A percentile compares a stretch with the other conserved stretches of the same genome.
Conservation (phyloP, 495 filamentous ascomycete species). For the Hyaloscypha hepaticicola region DNA sequence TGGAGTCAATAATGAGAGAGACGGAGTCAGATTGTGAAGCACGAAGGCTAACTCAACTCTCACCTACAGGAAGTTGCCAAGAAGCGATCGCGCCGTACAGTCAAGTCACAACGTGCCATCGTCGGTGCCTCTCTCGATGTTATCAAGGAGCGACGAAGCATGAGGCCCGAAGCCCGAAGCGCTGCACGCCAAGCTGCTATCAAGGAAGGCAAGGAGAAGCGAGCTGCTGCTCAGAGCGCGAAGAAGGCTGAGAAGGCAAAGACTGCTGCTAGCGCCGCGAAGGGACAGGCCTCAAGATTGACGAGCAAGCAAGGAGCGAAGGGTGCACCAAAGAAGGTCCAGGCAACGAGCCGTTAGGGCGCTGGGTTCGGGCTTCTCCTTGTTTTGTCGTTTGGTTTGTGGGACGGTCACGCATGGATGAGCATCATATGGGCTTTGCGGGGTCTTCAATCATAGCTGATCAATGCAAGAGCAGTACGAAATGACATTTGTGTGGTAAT, state of each 20-base stretch:
- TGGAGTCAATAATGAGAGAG: not conserved
- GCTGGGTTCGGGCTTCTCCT: constrained; percentile 15
- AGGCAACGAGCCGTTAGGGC: constrained; percentile 78
- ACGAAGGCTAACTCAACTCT: constrained; percentile 8
- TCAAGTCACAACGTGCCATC: constrained; percentile 98
- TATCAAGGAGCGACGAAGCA: constrained; percentile 96
- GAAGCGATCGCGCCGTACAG: constrained; percentile 96
- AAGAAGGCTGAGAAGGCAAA: constrained; percentile 99
- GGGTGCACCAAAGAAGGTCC: constrained; percentile 82
- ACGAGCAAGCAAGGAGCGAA: constrained; percentile 96
- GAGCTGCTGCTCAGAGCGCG: constrained; percentile 73
- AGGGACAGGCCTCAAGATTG: constrained; percentile 75
- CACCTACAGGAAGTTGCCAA: constrained; percentile 89
- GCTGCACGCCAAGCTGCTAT: constrained; percentile 90
- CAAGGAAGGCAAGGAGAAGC: constrained; percentile 97
- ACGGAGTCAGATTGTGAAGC: not conserved
- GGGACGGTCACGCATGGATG: constrained; percentile 32
- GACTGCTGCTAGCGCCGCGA: constrained; percentile 68
- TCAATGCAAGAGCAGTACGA: constrained; percentile 26
- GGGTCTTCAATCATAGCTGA: constrained; percentile 29
- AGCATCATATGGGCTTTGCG: constrained; percentile 32
- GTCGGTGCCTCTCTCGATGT: constrained; percentile 98
- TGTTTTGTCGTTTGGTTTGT: constrained; percentile 28
- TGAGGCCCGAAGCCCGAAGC: constrained; percentile 90
- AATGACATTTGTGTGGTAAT: not conserved